phyloP scores from a whole-genome alignment of 1,139 yeast genomes.

The Candida buenavistaensis region DNA sequence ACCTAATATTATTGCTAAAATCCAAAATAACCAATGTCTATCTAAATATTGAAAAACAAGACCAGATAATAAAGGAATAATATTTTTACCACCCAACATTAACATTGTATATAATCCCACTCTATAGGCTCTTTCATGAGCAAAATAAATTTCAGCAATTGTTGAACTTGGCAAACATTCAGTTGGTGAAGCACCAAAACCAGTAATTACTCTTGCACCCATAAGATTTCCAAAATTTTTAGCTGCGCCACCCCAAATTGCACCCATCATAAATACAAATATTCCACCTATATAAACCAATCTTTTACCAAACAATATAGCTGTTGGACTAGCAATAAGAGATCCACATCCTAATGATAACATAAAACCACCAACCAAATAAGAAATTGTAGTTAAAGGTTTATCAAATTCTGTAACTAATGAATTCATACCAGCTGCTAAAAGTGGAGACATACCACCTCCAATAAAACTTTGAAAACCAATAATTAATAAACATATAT shows the following conservation, averaged over 20 bases:
- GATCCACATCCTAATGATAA: slow-evolving; percentile 60
- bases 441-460: slow-evolving; percentile 63
- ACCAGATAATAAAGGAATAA: slow-evolving; percentile 58
- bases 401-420: slow-evolving; percentile 45
- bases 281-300: slow-evolving; percentile 53
- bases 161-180: slow-evolving; percentile 64
- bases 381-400: slow-evolving; percentile 45
- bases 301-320: slow-evolving; percentile 61
- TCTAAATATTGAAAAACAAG: slow-evolving; percentile 49
- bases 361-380: slow-evolving; percentile 63
- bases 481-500: slow-evolving; percentile 50
- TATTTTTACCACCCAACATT: slow-evolving; percentile 61
- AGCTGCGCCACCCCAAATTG: slow-evolving; percentile 56
- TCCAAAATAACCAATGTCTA: slow-evolving; percentile 67
- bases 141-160: slow-evolving; percentile 62
- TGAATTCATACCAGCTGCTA: slow-evolving; percentile 56
- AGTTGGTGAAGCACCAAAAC: slow-evolving; percentile 61
- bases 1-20: slow-evolving; percentile 54
- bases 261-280: slow-evolving; percentile 50
- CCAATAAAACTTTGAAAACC: slow-evolving; percentile 62
- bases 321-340: slow-evolving; percentile 57
- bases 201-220: slow-evolving; percentile 59
- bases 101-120: slow-evolving; percentile 62
- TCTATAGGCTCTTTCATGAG: slow-evolving; percentile 66
- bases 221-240: slow-evolving; percentile 49